A percentile compares a stretch with the other conserved stretches of the same genome.
These are phyloP conservation scores for Grigorovia humatica DNA, from an alignment of 805 yeast species.

Conservation along the genomic window DNA sequence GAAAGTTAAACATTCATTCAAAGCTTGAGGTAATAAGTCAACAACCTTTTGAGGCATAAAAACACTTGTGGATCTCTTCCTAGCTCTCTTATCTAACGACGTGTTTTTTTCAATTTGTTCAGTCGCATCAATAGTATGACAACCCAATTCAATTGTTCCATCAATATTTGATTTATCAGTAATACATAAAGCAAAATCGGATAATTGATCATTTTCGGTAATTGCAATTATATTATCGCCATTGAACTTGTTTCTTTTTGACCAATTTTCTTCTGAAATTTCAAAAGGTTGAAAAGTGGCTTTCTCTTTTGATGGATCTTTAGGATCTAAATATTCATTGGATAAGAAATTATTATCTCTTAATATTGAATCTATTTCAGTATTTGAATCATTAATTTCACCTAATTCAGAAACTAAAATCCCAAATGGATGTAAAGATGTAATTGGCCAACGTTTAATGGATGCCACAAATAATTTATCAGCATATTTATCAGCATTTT, in stretches of 20 bases:
- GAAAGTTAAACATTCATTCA: conserved; percentile 53
- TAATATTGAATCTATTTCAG: conserved; percentile 80
- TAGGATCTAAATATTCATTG: conserved; percentile 60
- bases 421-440: conserved; percentile 96
- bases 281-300: conserved; percentile 16
- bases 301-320: conserved; percentile 24
- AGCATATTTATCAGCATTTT: conserved; percentile 74
- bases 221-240: conserved; percentile 26
- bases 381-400: conserved; percentile 58
- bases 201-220: conserved; percentile 26
- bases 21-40: conserved; percentile 55
- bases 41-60: conserved; percentile 67
- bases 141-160: conserved; percentile 61
- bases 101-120: conserved; percentile 65
- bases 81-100: conserved; percentile 74
- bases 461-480: conserved; percentile 85
- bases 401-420: conserved; percentile 84
- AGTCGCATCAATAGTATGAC: conserved; percentile 76
- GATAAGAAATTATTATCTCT: conserved; percentile 78
- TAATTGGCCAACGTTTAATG: conserved; percentile 98
- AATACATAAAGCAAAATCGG: conserved; percentile 80
- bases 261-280: conserved; percentile 13
- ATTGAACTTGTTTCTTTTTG: conserved; percentile 15
- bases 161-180: conserved; percentile 35
- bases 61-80: conserved; percentile 83